These are phyloP conservation scores for Amanita subjunquillea DNA, from an alignment of 768 basidiomycete species.

Conservation along the genomic window DNA sequence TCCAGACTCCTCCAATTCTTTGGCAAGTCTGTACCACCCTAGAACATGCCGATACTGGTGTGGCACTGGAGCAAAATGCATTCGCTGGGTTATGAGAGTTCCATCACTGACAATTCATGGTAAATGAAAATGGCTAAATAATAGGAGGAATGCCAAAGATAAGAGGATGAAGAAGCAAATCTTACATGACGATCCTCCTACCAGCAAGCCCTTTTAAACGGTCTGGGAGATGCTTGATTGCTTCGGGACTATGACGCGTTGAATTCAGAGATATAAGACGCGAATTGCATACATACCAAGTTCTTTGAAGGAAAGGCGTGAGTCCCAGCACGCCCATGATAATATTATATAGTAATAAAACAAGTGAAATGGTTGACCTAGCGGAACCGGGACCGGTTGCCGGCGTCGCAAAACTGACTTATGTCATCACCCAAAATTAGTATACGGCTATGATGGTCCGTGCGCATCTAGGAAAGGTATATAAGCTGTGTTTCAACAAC, in stretches of 20 bases:
- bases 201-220: slow-evolving; percentile 52
- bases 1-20: slow-evolving; percentile 46
- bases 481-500: background rate
- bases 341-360: background rate
- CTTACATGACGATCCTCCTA: slow-evolving; percentile 69
- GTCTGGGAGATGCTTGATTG: slow-evolving; percentile 52
- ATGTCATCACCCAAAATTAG: background rate
- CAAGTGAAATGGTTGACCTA: background rate
- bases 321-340: slow-evolving; percentile 69
- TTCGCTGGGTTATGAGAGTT: slow-evolving; percentile 75
- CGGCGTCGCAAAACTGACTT: background rate
- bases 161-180: slow-evolving; percentile 4
- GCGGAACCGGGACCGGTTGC: background rate
- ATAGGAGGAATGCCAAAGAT: slow-evolving; percentile 4
- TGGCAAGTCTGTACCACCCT: slow-evolving; percentile 66
- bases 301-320: slow-evolving; percentile 57
- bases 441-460: background rate
- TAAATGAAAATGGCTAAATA: background rate
- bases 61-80: slow-evolving; percentile 61
- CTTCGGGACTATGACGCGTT: slow-evolving; percentile 39
- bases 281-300: slow-evolving; percentile 32
- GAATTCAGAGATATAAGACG: background rate
- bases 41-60: slow-evolving; percentile 62
- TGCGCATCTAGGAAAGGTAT: slow-evolving; percentile 1
- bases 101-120: slow-evolving; percentile 48